A percentile compares a stretch with the other conserved stretches of the same genome.
phyloP scores from a whole-genome alignment of 2,329 filamentous ascomycete species.

The Cordyceps cicadae region DNA sequence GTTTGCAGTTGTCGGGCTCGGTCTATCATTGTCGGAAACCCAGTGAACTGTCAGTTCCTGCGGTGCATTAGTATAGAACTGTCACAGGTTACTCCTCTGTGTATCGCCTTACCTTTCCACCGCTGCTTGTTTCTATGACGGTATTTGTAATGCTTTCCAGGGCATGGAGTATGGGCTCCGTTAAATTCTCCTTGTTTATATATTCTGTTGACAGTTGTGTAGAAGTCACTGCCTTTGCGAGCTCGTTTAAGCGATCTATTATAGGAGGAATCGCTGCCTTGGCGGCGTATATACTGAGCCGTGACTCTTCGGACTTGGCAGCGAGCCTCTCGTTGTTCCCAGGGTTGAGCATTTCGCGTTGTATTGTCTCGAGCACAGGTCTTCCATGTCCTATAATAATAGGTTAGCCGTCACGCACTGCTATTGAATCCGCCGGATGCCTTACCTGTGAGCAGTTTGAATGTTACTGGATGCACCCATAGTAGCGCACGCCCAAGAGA shows the following conservation, averaged over 20 bases:
- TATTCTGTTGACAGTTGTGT: slow-evolving; percentile 20
- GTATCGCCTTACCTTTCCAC: slow-evolving; percentile 16
- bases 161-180: slow-evolving; percentile 19
- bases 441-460: slow-evolving; percentile 5
- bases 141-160: slow-evolving; percentile 28
- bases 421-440: too few relatives aligned
- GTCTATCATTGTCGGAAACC: slow-evolving; percentile 25
- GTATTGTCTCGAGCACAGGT: slow-evolving; percentile 21
- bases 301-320: slow-evolving; percentile 14
- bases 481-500: neutral
- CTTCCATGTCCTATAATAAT: slow-evolving; percentile 14
- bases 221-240: slow-evolving; percentile 20
- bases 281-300: slow-evolving; percentile 23
- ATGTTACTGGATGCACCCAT: slow-evolving; percentile 4
- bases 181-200: slow-evolving; percentile 16
- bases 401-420: neutral
- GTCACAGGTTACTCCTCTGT: neutral
- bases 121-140: slow-evolving; percentile 16
- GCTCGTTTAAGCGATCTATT: slow-evolving; percentile 28
- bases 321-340: slow-evolving; percentile 25
- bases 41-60: slow-evolving; percentile 33
- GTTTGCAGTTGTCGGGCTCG: neutral
- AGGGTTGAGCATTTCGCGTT: slow-evolving; percentile 23
- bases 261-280: slow-evolving; percentile 24
- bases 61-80: slow-evolving; percentile 8